A percentile compares a stretch with the other conserved stretches of the same genome.
Evolutionary conservation across 257 asterid genomes (phyloP).

Genomic region (Solanum sparsipilum): DNA sequence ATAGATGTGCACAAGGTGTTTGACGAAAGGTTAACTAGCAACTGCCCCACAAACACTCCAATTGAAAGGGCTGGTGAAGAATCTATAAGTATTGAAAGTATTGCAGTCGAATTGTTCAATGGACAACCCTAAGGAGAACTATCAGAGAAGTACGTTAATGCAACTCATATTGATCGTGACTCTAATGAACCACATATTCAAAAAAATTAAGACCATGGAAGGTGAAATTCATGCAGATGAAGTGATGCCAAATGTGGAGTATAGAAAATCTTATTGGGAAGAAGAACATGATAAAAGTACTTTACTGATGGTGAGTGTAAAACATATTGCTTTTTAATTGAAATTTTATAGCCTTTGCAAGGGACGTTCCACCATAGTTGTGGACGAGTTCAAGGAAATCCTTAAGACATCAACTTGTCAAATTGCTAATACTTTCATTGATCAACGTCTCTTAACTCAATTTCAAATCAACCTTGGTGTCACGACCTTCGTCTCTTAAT

Average conservation of each 20-base stretch:
- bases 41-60: background rate
- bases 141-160: background rate
- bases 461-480: background rate
- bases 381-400: background rate
- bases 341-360: background rate
- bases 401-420: background rate
- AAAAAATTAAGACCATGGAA: background rate
- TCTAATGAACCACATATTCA: background rate
- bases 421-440: background rate
- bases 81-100: background rate
- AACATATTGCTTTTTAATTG: accelerated
- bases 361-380: background rate
- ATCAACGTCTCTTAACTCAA: background rate
- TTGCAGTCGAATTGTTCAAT: no score
- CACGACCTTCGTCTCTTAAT: background rate
- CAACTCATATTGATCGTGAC: no score
- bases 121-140: background rate
- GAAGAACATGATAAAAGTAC: no score
- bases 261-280: no score
- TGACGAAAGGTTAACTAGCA: no score
- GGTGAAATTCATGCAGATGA: background rate
- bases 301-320: background rate
- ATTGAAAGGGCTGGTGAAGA: background rate
- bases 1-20: no score
- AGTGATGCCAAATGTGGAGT: background rate